Evolutionary conservation across 305 asterid genomes (phyloP).

Genomic region (Andrographis paniculata): DNA sequence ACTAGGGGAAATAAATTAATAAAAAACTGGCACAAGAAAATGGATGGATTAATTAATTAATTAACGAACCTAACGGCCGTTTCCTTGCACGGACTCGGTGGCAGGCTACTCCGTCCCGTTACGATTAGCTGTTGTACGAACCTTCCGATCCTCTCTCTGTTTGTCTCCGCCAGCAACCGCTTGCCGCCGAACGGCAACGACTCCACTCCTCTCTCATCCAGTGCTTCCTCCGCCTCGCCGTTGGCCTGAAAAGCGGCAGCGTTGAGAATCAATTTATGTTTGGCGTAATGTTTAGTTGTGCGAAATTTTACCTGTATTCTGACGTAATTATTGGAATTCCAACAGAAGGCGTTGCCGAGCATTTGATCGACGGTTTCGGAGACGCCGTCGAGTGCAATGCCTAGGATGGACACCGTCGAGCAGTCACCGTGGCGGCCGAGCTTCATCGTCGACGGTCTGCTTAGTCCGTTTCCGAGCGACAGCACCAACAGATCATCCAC

Average conservation of each 20-base stretch:
- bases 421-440: constrained; percentile 38
- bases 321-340: constrained; percentile 79
- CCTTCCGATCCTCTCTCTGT: constrained; percentile 58
- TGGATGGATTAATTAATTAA: neutral
- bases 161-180: constrained; percentile 80
- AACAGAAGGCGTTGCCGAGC: constrained; percentile 86
- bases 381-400: constrained; percentile 81
- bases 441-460: constrained; percentile 30
- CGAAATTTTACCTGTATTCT: constrained; percentile 70
- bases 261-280: neutral
- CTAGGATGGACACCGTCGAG: constrained; percentile 43
- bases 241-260: constrained; percentile 36
- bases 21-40: constrained; percentile 13
- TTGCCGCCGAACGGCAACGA: constrained; percentile 93
- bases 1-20: constrained; percentile 26
- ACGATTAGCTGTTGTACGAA: constrained; percentile 85
- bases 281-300: neutral
- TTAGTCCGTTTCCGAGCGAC: constrained; percentile 76
- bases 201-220: constrained; percentile 67
- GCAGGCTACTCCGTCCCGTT: constrained; percentile 62
- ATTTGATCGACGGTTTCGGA: constrained; percentile 85
- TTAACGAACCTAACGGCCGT: constrained; percentile 81
- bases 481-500: constrained; percentile 76
- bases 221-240: constrained; percentile 38
- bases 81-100: constrained; percentile 94